Conservation (phyloP, 495 filamentous ascomycete species). For the Penicillium paradoxum region DNA sequence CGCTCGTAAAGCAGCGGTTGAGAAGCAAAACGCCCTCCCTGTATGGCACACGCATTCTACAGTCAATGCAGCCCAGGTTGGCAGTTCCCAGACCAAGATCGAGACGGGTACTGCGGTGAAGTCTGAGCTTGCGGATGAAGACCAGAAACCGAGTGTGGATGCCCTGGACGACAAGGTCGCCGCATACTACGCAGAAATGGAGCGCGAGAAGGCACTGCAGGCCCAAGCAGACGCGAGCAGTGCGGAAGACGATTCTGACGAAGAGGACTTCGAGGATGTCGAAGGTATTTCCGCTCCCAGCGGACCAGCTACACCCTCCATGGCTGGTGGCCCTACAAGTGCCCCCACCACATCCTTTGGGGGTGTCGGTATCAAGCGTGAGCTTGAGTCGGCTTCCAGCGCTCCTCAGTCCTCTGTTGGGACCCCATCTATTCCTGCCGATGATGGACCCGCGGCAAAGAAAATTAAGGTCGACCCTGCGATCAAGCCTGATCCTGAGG, state of each 20-base stretch:
- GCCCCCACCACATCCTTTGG: constrained; percentile 19
- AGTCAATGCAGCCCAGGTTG: constrained; percentile 44
- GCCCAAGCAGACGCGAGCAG: constrained; percentile 43
- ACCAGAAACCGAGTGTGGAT: constrained; percentile 46
- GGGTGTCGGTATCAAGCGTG: constrained; percentile 32
- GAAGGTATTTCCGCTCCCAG: constrained; percentile 36
- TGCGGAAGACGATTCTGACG: constrained; percentile 45
- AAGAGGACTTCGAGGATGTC: constrained; percentile 49
- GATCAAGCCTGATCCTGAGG: constrained; percentile 31
- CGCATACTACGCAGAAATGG: constrained; percentile 50
- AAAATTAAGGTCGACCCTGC: constrained; percentile 32
- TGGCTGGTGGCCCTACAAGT: constrained; percentile 29
- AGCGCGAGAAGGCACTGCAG: constrained; percentile 44
- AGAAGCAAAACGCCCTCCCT: constrained; percentile 80
- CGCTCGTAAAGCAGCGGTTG: constrained; percentile 65
- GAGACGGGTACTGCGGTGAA: constrained; percentile 39
- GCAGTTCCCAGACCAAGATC: constrained; percentile 23
- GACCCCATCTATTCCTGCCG: constrained; percentile 38
- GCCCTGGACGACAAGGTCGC: constrained; percentile 47
- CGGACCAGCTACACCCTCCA: constrained; percentile 34
- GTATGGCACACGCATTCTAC: constrained; percentile 87
- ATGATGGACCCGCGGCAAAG: constrained; percentile 41
- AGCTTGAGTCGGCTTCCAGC: constrained; percentile 39
- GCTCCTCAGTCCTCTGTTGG: constrained; percentile 38
- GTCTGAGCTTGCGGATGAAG: constrained; percentile 49